Evolutionary conservation across 139 green algal species (phyloP).

Genomic region (Klebsormidium nitens): DNA sequence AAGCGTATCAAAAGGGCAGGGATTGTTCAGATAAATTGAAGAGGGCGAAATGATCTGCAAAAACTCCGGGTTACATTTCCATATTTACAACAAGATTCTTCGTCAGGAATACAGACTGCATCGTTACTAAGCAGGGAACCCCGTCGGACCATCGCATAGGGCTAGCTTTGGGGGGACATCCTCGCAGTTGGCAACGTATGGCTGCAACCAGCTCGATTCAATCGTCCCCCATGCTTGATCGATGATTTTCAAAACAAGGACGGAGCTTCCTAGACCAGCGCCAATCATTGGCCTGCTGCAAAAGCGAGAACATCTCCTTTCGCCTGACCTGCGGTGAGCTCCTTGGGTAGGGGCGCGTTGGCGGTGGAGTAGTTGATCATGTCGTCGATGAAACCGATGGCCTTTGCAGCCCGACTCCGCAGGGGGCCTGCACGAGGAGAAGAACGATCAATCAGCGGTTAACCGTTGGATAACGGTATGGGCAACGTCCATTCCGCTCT

Average conservation of each 20-base stretch:
- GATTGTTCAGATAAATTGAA: not conserved
- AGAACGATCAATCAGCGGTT: not conserved
- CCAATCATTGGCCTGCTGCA: too few species aligned
- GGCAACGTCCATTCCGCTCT: not conserved
- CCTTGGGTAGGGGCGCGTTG: conserved; percentile 86
- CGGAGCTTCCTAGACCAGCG: too few species aligned
- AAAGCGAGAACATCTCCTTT: too few species aligned
- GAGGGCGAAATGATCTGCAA: not conserved
- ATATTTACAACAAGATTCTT: not conserved
- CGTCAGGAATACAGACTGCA: not conserved
- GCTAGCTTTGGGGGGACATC: too few species aligned
- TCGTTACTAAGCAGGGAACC: too few species aligned
- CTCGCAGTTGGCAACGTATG: too few species aligned
- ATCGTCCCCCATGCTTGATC: too few species aligned
- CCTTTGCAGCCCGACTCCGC: conserved; percentile 87
- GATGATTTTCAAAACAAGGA: too few species aligned
- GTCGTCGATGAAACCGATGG: conserved; percentile 99
- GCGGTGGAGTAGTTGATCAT: conserved; percentile 95
- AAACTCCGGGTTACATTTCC: not conserved
- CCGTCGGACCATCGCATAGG: too few species aligned
- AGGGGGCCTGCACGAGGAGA: conserved; percentile 67
- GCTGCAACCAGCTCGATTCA: too few species aligned
- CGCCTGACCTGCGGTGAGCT: conserved; percentile 72
- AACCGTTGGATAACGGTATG: not conserved
- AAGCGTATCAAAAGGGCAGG: not conserved